Base-by-base conservation (phyloP, 768 basidiomycete genomes). In the Pleurotus tuoliensis region DNA sequence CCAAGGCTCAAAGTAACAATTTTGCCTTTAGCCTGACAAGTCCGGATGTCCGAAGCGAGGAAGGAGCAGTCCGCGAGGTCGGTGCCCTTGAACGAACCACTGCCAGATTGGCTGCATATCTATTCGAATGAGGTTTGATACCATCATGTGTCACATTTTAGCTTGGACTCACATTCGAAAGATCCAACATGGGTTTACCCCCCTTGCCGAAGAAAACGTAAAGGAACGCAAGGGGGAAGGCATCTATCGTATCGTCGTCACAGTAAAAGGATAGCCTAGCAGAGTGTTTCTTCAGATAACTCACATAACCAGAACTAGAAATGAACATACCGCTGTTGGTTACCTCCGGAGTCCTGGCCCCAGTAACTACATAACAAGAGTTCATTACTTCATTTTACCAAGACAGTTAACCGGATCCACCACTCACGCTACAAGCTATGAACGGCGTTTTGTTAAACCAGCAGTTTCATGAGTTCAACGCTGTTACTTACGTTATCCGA, bases 1-100 rank as follows among this genome's bases (percentile, higher is more conserved):
- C 84, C 84, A 20, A 83, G 67, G 27, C 77, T 80, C 49, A 82
- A 67, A 1, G 79, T 81, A 24, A 82, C 66, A 16, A 79, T 69
- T 61, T 85, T 86, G 13, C 84, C 84, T 43, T 77, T 78, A 8
- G 75, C 69, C 65, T 90, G 88, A 68, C 88, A 90, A 38, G 76
- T 72, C 65, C 83, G 63, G 61, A 90, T 89, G 56, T 82, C 80
- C 2, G 80, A 66, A 3, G 82, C 81, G 51, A 89, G 71, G 68
- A 82, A 82, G 4, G 74, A 71, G 63, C 88, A 90, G 62, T 88
- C 75, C 15, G 81, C 82, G n/a, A 90, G 74, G 55, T 77, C 70
- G 30, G 83, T 84, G 15, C 84, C 84, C 2, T 79, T 57, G 61
- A 87, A 88, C n/a, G 76, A 70, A 3, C 72, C 60, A 47, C 77